Evolutionary conservation across 805 yeast species (phyloP), one percentile per base, ranked within the genome.

Genomic region (Candida qinlingensis): DNA sequence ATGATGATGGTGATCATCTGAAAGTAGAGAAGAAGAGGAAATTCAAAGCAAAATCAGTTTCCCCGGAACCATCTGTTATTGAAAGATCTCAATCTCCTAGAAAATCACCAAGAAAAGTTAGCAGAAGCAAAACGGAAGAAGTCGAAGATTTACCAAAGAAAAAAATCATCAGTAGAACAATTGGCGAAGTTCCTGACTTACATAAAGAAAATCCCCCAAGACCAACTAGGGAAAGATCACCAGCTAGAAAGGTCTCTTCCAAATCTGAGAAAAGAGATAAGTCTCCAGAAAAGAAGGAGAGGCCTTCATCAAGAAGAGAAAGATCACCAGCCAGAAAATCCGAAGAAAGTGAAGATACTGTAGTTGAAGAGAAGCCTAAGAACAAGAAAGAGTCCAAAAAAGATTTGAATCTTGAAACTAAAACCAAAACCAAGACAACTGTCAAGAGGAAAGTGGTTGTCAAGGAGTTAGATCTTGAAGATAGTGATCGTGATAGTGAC

Each of bases 81-180:
- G 42, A 45, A 19, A 33, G 46, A 29, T 26, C 30, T 12, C 34
- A 34, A 41, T 41, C 30, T 25, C 29, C 49, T 25, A 46, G 53
- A 55, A 45, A 38, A 37, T 49, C 59, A 2, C 54, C 57, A 46
- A 47, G 58, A 49, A 52, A 55, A 30, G 51, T 48, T 11, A 58
- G 55, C 39, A 55, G 49, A n/a, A 45, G 55, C 28, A 54, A 52
- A 35, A 41, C 49, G 29, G 57, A 56, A 31, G 52, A 36, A n/a
- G n/a, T 39, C 28, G 57, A 45, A 25, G 49, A 46, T 11, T 31
- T 42, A 6, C 33, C 45, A 41, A 26, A 26, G 33, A 30, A 47
- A 19, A 13, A 41, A 42, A 44, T 46, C 41, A 41, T 33, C 9
- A 55, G 48, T 6, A 50, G 48, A 41, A 13, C 26, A 8, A 42